Conservation (phyloP, 1,284 basidiomycete genomes). For the Naganishia sp. region DNA sequence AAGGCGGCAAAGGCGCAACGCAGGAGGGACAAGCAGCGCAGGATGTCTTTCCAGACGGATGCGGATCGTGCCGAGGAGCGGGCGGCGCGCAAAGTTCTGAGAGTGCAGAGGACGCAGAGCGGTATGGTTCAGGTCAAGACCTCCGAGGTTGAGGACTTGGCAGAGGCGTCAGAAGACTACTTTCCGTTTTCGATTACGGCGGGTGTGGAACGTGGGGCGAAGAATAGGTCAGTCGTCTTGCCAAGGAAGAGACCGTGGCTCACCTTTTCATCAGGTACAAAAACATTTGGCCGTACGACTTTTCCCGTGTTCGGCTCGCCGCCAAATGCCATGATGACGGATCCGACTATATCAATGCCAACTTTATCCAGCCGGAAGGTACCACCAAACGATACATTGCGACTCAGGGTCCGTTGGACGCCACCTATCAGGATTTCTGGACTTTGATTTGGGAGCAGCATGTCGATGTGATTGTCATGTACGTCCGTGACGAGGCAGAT, state of each 20-base stretch:
- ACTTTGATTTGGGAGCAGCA: slow-evolving; percentile 63
- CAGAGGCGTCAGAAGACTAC: slow-evolving; percentile 42
- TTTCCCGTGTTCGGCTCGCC: slow-evolving; percentile 68
- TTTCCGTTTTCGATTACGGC: slow-evolving; percentile 93
- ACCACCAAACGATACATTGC: slow-evolving; percentile 85
- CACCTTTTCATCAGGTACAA: slow-evolving; percentile 56
- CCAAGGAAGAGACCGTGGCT: background rate
- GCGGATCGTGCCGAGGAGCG: slow-evolving; percentile 33
- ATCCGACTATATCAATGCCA: slow-evolving; percentile 90
- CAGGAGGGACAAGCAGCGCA: slow-evolving; percentile 15
- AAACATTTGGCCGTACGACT: slow-evolving; percentile 95
- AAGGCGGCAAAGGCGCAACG: slow-evolving; percentile 21
- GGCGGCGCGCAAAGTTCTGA: slow-evolving; percentile 29
- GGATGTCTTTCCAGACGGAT: slow-evolving; percentile 16
- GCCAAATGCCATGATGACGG: slow-evolving; percentile 58
- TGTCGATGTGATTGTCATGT: slow-evolving; percentile 65
- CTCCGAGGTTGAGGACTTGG: slow-evolving; percentile 30
- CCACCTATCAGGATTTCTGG: slow-evolving; percentile 93
- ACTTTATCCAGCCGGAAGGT: slow-evolving; percentile 79
- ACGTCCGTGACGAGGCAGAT: slow-evolving; percentile 50
- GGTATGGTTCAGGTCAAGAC: slow-evolving; percentile 37
- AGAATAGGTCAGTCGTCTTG: slow-evolving; percentile 70
- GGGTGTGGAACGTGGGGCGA: slow-evolving; percentile 88
- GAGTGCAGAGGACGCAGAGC: slow-evolving; percentile 27
- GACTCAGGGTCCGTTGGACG: slow-evolving; percentile 89